Base-by-base conservation (phyloP, 768 basidiomycete species). In the Galerina sulciceps region DNA sequence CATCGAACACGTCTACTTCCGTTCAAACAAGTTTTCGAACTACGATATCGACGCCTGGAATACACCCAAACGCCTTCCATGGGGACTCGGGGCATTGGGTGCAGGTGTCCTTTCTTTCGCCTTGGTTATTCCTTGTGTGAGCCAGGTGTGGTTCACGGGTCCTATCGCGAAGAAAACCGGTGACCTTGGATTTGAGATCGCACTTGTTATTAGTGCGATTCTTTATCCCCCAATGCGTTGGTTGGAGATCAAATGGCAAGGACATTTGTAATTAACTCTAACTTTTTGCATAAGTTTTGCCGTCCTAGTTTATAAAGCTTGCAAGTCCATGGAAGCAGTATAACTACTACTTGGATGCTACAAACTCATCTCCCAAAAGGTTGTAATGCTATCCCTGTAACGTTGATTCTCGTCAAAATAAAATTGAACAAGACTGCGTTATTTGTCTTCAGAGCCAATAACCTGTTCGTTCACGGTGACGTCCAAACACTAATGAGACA, bases 111-210 rank as follows among this genome's bases (percentile, higher is more conserved):
- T 81, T 44, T 81, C 85, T 2, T 85, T 88, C 54, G 85, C 75
- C 10, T 75, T 91, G 8, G 73, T 88, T 11, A 74, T 93, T 10
- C 85, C 89, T 3, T 81, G 79, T 58, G 93, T 94, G 85, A 73
- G 84, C 60, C 90, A 94, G 71, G 84, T 84, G 35, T 94, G 89
- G 90, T 94, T 84, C 65, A 76, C 79, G 1, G 92, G 92, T 1
- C 90, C 91, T 3, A 87, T 93, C 46, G 92, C 86, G 8, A 69
- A 75, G 63, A 77, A 61, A 15, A 80, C 90, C 13, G 92, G 92
- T 0, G 92, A 94, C 71, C 85, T 94, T 55, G 92, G 90, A n/a
- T 91, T 94, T 60, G 90, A 93, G 71, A 71, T 90, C 36, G 88
- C 89, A 2, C 86, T 91, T 63, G 76, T 73, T 1, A 67, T 83